Conservation (phyloP, 805 yeast genomes). For the Lachancea quebecensis region DNA sequence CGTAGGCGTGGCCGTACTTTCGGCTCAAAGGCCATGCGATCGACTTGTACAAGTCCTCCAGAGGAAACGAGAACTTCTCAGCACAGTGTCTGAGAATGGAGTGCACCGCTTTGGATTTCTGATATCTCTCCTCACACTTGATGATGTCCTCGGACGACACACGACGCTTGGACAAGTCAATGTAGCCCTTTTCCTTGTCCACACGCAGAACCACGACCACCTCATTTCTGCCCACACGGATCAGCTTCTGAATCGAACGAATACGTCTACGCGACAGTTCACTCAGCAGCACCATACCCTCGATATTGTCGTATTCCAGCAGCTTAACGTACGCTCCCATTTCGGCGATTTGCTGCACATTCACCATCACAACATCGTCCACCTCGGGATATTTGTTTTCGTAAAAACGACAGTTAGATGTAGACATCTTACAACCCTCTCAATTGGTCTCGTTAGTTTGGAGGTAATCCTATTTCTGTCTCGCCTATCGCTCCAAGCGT, state of each 20-base stretch:
- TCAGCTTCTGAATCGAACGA: constrained; percentile 92
- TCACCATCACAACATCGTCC: constrained; percentile 98
- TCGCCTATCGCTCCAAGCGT: neutral
- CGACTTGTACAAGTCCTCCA: constrained; percentile 78
- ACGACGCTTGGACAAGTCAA: constrained; percentile 94
- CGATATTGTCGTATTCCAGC: constrained; percentile 94
- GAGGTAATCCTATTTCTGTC: neutral
- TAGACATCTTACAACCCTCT: constrained; percentile 46
- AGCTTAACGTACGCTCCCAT: constrained; percentile 98
- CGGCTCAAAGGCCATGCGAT: constrained; percentile 97
- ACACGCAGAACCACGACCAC: constrained; percentile 97
- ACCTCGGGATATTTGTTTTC: constrained; percentile 98
- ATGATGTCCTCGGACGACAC: constrained; percentile 96
- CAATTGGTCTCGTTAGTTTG: neutral
- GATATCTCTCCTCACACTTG: constrained; percentile 95
- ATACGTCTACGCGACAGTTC: constrained; percentile 98
- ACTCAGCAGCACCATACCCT: constrained; percentile 94
- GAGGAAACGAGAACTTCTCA: constrained; percentile 83
- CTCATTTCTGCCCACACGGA: constrained; percentile 97
- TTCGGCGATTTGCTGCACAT: constrained; percentile 96
- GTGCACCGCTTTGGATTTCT: constrained; percentile 94
- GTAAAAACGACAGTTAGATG: constrained; percentile 90
- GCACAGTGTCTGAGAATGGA: constrained; percentile 98
- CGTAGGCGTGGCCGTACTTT: constrained; percentile 94
- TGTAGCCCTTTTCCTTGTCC: constrained; percentile 97